Conservation (phyloP, 1,284 basidiomycete genomes). For the Blastosporella zonata region DNA sequence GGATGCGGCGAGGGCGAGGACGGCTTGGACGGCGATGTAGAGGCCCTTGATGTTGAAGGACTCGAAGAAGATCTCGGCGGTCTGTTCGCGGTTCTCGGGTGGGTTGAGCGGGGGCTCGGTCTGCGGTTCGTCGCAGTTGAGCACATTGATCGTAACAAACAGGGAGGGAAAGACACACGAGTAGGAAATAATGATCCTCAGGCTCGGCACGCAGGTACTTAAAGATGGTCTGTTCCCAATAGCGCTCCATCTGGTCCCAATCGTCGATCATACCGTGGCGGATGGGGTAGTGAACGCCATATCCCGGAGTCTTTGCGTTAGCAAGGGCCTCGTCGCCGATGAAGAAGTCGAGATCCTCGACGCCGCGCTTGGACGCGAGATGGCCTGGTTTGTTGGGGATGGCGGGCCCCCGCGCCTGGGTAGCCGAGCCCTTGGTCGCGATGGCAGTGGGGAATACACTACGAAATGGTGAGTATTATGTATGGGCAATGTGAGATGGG, state of each 20-base stretch:
- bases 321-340: conserved; percentile 98
- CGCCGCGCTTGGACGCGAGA: conserved; percentile 94
- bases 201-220: conserved; percentile 99
- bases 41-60: conserved; percentile 98
- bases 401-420: conserved; percentile 69
- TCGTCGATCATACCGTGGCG: conserved; percentile 99
- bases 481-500: not conserved
- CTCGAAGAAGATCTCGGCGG: conserved; percentile 99
- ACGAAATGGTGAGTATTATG: not conserved
- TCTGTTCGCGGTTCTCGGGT: conserved; percentile 98
- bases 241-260: conserved; percentile 99
- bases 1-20: conserved; percentile 96
- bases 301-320: conserved; percentile 87
- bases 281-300: conserved; percentile 96
- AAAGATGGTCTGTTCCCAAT: conserved; percentile 99
- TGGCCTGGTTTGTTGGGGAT: conserved; percentile 86
- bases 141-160: not conserved
- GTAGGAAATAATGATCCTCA: conserved; percentile 97
- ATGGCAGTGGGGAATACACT: conserved; percentile 97
- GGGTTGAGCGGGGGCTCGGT: conserved; percentile 98
- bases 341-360: conserved; percentile 99
- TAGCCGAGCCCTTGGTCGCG: conserved; percentile 73
- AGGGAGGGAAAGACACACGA: conserved; percentile 56
- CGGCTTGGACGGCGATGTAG: conserved; percentile 98
- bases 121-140: conserved; percentile 41